Conservation (phyloP, 371 early-diverging fungal species). For the Capniomyces stellatus region DNA sequence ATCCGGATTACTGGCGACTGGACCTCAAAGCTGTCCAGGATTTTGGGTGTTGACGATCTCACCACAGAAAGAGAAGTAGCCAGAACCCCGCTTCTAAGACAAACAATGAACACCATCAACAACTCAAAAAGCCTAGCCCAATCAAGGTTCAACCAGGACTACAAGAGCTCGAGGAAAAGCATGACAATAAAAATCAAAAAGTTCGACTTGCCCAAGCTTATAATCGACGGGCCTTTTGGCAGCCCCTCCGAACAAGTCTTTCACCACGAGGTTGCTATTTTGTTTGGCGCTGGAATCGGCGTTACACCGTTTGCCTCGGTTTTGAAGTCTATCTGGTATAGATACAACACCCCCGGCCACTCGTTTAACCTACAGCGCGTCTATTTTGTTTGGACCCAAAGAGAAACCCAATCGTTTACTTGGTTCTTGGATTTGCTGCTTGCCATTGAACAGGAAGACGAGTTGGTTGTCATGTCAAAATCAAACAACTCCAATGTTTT, state of each 20-base stretch:
- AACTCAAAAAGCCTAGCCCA: no score
- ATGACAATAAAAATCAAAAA: not conserved
- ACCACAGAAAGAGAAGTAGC: conserved; percentile 24
- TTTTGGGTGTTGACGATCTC: conserved; percentile 22
- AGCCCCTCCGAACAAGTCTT: conserved; percentile 70
- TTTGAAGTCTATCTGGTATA: conserved; percentile 41
- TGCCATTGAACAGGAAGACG: conserved; percentile 41
- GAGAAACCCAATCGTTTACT: conserved; percentile 53
- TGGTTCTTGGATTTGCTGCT: conserved; percentile 57
- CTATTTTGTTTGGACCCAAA: conserved; percentile 73
- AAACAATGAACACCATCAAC: not conserved
- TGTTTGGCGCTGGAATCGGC: conserved; percentile 69
- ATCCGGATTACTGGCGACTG: conserved; percentile 69
- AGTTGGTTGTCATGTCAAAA: conserved; percentile 25
- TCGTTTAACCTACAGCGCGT: conserved; percentile 44
- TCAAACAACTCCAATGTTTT: conserved; percentile 7
- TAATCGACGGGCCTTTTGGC: conserved; percentile 75
- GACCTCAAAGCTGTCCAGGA: conserved; percentile 52
- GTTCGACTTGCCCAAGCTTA: conserved; percentile 32
- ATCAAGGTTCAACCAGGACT: not conserved
- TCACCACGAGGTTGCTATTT: conserved; percentile 55
- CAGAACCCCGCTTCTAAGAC: not conserved
- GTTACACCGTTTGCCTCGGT: conserved; percentile 55
- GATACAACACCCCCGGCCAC: conserved; percentile 22
- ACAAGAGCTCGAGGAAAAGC: not conserved